A percentile compares a stretch with the other conserved stretches of the same genome.
Evolutionary conservation across 306 rosid species (phyloP).

Genomic region (Acmispon strigosus): DNA sequence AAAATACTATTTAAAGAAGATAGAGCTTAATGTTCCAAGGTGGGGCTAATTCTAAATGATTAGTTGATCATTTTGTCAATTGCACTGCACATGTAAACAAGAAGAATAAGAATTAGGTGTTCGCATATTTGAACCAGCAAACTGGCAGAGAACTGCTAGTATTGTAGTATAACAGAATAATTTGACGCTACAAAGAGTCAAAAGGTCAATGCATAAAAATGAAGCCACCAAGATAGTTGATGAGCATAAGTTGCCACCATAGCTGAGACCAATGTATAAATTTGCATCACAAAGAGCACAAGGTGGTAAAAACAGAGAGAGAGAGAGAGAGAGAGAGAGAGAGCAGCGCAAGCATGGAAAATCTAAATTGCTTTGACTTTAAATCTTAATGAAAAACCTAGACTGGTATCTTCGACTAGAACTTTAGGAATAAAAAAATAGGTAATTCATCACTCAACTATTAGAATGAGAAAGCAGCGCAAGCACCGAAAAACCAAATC

Average conservation of each 20-base stretch:
- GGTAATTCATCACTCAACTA: background rate
- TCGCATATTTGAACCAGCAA: background rate
- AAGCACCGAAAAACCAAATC: background rate
- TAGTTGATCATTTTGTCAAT: background rate
- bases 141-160: background rate
- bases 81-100: background rate
- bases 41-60: slow-evolving; percentile 2
- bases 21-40: background rate
- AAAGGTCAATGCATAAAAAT: background rate
- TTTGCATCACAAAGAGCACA: background rate
- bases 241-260: background rate
- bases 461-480: background rate
- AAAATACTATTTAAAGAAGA: background rate
- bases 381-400: background rate
- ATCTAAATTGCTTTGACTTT: background rate
- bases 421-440: background rate
- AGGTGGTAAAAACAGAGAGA: background rate
- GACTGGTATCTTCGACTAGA: background rate
- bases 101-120: background rate
- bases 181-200: background rate
- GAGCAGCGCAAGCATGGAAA: background rate
- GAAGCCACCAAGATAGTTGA: background rate
- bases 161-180: background rate
- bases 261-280: no score
- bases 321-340: background rate